phyloP scores from a whole-genome alignment of 1,284 basidiomycete species.

The Ganoderma boninense region DNA sequence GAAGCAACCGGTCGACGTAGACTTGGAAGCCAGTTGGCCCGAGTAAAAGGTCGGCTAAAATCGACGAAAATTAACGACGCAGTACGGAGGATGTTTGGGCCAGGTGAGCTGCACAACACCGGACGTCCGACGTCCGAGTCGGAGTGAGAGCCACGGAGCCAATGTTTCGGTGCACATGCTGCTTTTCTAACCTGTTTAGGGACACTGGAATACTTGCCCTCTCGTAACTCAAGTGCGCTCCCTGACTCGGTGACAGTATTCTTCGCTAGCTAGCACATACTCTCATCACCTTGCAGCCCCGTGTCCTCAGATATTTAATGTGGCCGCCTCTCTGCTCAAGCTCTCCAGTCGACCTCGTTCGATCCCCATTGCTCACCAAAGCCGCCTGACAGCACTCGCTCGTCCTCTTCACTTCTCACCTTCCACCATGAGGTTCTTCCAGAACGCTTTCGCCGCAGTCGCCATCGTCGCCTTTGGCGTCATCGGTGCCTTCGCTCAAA shows the following conservation, averaged over 20 bases:
- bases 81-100: background rate
- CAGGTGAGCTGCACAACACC: background rate
- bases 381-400: background rate
- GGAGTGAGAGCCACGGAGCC: background rate
- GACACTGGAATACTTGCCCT: background rate
- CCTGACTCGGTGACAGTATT: background rate
- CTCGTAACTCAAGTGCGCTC: background rate
- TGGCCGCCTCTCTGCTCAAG: background rate
- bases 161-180: background rate
- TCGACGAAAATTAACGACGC: background rate
- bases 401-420: background rate
- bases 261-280: background rate
- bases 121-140: background rate
- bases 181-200: background rate
- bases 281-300: background rate
- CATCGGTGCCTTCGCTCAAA: slow-evolving; percentile 2
- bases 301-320: background rate
- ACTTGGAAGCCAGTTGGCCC: no score
- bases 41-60: background rate
- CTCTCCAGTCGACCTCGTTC: slow-evolving; percentile 12
- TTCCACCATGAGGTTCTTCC: slow-evolving; percentile 15
- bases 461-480: slow-evolving; percentile 4
- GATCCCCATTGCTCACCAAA: background rate
- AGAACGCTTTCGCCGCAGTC: slow-evolving; percentile 6
- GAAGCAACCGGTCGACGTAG: background rate